A percentile compares a stretch with the other conserved stretches of the same genome.
Evolutionary conservation across 2,329 filamentous ascomycete species (phyloP).

Genomic region (Fonsecaea multimorphosa): DNA sequence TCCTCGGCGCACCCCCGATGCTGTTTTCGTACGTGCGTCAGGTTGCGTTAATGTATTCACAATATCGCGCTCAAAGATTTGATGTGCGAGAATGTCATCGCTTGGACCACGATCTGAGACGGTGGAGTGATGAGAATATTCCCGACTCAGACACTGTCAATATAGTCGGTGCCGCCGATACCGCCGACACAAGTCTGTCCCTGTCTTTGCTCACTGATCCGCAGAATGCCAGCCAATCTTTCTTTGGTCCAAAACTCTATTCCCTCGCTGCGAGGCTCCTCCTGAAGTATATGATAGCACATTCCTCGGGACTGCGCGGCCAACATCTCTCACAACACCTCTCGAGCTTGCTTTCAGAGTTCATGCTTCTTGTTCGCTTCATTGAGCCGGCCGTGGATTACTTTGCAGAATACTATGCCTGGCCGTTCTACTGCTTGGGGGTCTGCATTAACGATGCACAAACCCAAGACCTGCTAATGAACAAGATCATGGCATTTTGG

Average conservation of each 20-base stretch:
- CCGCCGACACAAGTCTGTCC: not conserved
- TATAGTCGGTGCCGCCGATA: not conserved
- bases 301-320: not conserved
- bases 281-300: conserved; percentile 7
- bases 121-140: conserved; percentile 7
- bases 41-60: conserved; percentile 14
- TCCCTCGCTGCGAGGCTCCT: conserved; percentile 14
- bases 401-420: conserved; percentile 42
- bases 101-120: conserved; percentile 9
- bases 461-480: conserved; percentile 32
- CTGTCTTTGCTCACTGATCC: not conserved
- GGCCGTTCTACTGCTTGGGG: conserved; percentile 40
- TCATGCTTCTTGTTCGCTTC: conserved; percentile 25
- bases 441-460: conserved; percentile 17
- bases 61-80: not conserved
- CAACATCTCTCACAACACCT: not conserved
- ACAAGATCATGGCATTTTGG: conserved; percentile 37
- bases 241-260: conserved; percentile 15
- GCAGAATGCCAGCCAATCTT: not conserved
- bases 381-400: conserved; percentile 38
- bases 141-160: not conserved
- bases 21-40: conserved; percentile 38
- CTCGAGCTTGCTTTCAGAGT: conserved; percentile 29
- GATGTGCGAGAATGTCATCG: conserved; percentile 3
- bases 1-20: conserved; percentile 38